Evolutionary conservation across 352 stramenopile genomes (phyloP).

Genomic region (Pythium sp.): DNA sequence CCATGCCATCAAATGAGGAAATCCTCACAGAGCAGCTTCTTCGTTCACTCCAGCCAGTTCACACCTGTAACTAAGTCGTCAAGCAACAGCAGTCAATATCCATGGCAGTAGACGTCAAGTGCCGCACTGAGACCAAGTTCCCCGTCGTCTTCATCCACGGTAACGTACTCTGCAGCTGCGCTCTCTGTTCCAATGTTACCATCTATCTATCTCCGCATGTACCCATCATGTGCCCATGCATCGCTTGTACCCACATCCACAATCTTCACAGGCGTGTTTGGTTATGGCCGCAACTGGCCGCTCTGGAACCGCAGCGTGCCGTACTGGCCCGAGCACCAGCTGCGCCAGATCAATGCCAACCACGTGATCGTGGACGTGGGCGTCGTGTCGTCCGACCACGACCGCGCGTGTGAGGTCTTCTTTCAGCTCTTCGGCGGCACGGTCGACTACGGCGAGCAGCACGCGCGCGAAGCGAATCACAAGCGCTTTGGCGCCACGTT

Average conservation of each 20-base stretch:
- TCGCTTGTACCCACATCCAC: neutral
- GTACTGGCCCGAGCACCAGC: constrained; percentile 55
- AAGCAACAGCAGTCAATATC: neutral
- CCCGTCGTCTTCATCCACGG: constrained; percentile 69
- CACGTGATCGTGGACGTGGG: constrained; percentile 61
- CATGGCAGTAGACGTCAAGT: neutral
- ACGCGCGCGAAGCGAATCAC: constrained; percentile 34
- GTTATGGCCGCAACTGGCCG: constrained; percentile 44
- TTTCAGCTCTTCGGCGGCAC: constrained; percentile 56
- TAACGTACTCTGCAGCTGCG: constrained; percentile 1
- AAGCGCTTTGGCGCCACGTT: constrained; percentile 46
- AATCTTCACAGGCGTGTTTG: constrained; percentile 39
- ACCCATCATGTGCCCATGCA: neutral
- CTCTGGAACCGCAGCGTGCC: constrained; percentile 42
- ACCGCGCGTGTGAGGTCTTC: constrained; percentile 64
- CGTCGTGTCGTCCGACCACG: constrained; percentile 59
- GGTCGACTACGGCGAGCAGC: constrained; percentile 62
- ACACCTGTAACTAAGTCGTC: neutral
- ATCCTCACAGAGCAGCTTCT: neutral
- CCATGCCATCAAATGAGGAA: too few relatives aligned
- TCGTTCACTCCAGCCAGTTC: neutral
- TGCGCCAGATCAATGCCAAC: constrained; percentile 50
- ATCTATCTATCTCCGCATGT: too few relatives aligned
- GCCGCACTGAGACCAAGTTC: constrained; percentile 30
- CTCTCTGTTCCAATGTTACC: neutral